These are phyloP conservation scores for Castanospermum australe DNA, from an alignment of 306 rosid genomes.

Conservation along the genomic window DNA sequence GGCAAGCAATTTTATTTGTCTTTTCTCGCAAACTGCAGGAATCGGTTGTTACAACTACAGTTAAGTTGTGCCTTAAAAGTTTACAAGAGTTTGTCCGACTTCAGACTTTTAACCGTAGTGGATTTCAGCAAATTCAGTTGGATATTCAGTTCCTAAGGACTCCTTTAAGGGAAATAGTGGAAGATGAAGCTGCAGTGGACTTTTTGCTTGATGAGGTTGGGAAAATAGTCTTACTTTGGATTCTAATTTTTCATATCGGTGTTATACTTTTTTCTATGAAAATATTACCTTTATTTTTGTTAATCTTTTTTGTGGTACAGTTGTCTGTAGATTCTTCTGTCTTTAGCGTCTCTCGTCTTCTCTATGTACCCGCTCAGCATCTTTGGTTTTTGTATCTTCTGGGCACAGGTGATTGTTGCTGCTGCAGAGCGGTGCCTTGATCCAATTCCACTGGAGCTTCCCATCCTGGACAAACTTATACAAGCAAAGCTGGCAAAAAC, in stretches of 20 bases:
- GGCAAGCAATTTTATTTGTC: constrained; percentile 16
- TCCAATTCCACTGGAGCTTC: constrained; percentile 76
- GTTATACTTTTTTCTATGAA: not conserved
- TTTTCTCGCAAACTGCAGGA: constrained; percentile 62
- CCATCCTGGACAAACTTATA: constrained; percentile 82
- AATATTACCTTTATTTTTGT: not conserved
- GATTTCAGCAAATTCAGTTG: constrained; percentile 93
- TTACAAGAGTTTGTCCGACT: constrained; percentile 83
- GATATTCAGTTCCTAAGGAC: constrained; percentile 81
- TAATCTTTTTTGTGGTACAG: too few species aligned
- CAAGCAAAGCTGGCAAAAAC: constrained; percentile 68
- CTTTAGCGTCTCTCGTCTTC: too few species aligned
- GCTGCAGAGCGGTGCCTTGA: constrained; percentile 91
- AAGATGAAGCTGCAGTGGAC: constrained; percentile 79
- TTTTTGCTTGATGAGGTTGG: constrained; percentile 92
- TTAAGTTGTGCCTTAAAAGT: constrained; percentile 81
- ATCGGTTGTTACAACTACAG: constrained; percentile 68
- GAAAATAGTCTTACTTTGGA: not conserved
- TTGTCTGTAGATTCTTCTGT: not conserved
- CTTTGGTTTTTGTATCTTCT: not conserved
- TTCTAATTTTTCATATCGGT: not conserved
- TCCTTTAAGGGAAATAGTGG: constrained; percentile 68
- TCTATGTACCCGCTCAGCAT: not conserved
- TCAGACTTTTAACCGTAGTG: constrained; percentile 86
- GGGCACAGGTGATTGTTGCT: constrained; percentile 78